Evolutionary conservation across 2,329 filamentous ascomycete genomes (phyloP).

Genomic region (Neofusicoccum parvum): DNA sequence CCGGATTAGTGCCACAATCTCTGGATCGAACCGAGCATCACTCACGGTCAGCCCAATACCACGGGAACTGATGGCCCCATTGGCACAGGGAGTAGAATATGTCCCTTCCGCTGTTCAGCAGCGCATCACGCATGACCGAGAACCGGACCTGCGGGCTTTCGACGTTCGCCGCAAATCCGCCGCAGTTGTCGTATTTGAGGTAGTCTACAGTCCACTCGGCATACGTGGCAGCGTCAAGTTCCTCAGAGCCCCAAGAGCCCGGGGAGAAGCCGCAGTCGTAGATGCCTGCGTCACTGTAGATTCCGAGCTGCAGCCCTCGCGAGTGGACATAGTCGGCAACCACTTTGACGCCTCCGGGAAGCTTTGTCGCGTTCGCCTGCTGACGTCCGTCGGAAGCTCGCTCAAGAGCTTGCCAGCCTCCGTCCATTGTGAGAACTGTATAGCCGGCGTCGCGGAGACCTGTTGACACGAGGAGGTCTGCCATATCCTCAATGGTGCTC

Average conservation of each 20-base stretch:
- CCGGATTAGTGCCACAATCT: neutral
- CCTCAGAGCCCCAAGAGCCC: slow-evolving; percentile 45
- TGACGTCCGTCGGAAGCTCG: slow-evolving; percentile 45
- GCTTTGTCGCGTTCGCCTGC: slow-evolving; percentile 45
- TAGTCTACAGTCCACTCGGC: slow-evolving; percentile 43
- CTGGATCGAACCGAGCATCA: neutral
- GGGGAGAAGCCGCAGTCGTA: slow-evolving; percentile 49
- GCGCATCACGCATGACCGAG: slow-evolving; percentile 4
- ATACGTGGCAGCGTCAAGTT: slow-evolving; percentile 46
- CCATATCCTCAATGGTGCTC: slow-evolving; percentile 36
- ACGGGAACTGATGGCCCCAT: slow-evolving; percentile 19
- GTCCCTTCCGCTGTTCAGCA: neutral
- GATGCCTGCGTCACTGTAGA: slow-evolving; percentile 50
- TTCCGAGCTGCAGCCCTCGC: slow-evolving; percentile 48
- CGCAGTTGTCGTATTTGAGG: slow-evolving; percentile 48
- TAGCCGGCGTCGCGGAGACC: slow-evolving; percentile 46
- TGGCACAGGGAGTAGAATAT: slow-evolving; percentile 16
- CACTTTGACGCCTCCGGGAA: slow-evolving; percentile 49
- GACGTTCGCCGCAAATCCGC: slow-evolving; percentile 26
- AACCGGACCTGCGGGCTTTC: slow-evolving; percentile 13
- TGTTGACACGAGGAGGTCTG: slow-evolving; percentile 47
- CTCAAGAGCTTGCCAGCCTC: slow-evolving; percentile 36
- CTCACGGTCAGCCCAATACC: slow-evolving; percentile 2
- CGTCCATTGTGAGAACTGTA: slow-evolving; percentile 48
- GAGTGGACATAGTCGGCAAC: slow-evolving; percentile 43